Evolutionary conservation across 2,329 filamentous ascomycete species (phyloP), one percentile per base, ranked within the genome.

Genomic region (Anisogramma anomala): DNA sequence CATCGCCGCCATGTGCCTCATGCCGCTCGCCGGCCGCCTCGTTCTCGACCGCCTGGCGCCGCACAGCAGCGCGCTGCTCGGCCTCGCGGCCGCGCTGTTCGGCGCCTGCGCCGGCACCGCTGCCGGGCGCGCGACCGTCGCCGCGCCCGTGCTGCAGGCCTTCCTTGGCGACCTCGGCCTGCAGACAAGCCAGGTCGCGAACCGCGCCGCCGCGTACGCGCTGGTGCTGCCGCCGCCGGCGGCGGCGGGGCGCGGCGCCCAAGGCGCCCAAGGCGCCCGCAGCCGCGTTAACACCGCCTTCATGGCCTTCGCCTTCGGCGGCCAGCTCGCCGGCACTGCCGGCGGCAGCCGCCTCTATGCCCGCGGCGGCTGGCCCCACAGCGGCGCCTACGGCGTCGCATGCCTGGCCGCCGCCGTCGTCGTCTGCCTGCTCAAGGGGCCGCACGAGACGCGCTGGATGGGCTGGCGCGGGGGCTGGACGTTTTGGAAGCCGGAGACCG

Each of bases 261-360:
- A 36, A 48, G 15, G 42, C 45, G 25, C 48, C 48, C 20, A 36
- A 43, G 13, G 45, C 45, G 45, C 45, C n/a, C 48, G 45, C 38
- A 49, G 48, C 37, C 42, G 45, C 9, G 48, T 48, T 42, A 49
- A 49, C 36, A 48, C 48, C 11, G 37, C 45, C 10, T 49, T 48
- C 22, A 43, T 48, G 37, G 40, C 46, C 13, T 27, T 32, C 7
- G 32, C 41, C 31, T 49, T 46, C 36, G 39, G 32, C 23, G 48
- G 45, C 9, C 45, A 45, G 42, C 40, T 49, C 3, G 46, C 44
- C 34, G 45, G 48, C 2, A 35, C 33, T 2, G 33, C 33, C 10
- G 33, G 23, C 3, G 33, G 33, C 1, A 35, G n/a, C 10, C 6
- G 20, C 19, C 33, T 35, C 3, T 35, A 35, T 11, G 33, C 33